Base-by-base conservation (phyloP, 441 rosid species). In the Erodium moschatum region DNA sequence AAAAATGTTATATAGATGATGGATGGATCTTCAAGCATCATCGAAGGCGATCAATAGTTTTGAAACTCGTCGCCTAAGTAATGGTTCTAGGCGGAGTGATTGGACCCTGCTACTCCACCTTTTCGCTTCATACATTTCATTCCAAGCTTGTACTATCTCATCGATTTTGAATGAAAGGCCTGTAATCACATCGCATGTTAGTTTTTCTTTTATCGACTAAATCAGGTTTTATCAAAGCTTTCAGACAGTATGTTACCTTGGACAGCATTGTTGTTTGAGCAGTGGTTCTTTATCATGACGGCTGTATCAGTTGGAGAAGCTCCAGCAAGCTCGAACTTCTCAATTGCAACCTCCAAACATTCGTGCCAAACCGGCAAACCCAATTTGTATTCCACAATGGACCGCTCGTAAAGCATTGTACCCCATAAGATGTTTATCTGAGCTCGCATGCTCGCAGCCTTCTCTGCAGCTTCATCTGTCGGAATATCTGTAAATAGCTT, bases 401-500 rank as follows among this genome's bases (percentile, higher is more conserved):
- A 93, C 16, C 97, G 88, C 80, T 93, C 97, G 67, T 93, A 91
- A 38, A 93, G 82, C 86, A 93, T 78, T 35, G 95, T 89, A 8
- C 97, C 98, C 97, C 97, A 93, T 62, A 93, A 77, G 58, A 93
- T 90, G 74, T 93, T 79, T 69, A 93, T 91, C 83, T 91, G 97
- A 0, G 97, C 86, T 44, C 91, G 84, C 90, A 89, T 84, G 76
- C 79, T 91, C 27, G 87, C 85, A 42, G 93, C 83, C 85, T 84
- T 86, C 81, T 91, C 92, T 46, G 83, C 82, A 67, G 84, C 79
- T 74, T 88, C 97, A 75, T 87, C 87, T 15, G 85, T 75, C 35
- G 89, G 76, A 63, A 76, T 48, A 67, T 88, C 96, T 21, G 78
- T 82, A 66, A 81, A 73, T 24, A 87, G 69, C 67, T 81, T 84